phyloP scores from a whole-genome alignment of 176 grass and related monocot species.

The Melocanna baccifera region DNA sequence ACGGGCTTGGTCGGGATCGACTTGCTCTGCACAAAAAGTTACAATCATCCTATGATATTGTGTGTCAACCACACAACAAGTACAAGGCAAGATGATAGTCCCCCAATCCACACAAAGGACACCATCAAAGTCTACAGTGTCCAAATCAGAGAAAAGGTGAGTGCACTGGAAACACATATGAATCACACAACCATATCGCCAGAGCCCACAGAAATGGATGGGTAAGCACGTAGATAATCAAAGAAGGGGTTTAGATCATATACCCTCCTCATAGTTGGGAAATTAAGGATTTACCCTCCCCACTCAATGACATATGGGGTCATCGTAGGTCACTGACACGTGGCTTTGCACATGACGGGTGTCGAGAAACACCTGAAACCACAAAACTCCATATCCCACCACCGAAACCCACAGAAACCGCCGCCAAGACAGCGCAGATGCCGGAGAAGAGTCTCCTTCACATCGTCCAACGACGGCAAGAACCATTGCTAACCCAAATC shows the following conservation, averaged over 20 bases:
- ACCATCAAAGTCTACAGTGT: neutral
- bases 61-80: neutral
- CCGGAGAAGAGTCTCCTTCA: neutral
- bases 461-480: neutral
- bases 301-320: too few relatives aligned
- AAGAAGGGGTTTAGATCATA: too few relatives aligned
- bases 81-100: neutral
- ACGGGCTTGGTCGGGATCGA: constrained; percentile 67
- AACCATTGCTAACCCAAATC: neutral
- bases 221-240: neutral
- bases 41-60: neutral
- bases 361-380: neutral
- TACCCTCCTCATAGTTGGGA: too few relatives aligned
- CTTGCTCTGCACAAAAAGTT: constrained; percentile 48
- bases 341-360: neutral
- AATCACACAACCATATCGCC: neutral
- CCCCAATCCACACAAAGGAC: neutral
- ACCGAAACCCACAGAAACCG: neutral
- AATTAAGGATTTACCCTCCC: too few relatives aligned
- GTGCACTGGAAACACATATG: neutral
- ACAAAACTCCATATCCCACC: neutral
- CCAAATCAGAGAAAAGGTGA: neutral
- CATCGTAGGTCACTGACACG: too few relatives aligned
- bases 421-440: neutral
- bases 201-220: neutral